Base-by-base conservation (phyloP, 768 basidiomycete species). In the Polyporus arcularius region DNA sequence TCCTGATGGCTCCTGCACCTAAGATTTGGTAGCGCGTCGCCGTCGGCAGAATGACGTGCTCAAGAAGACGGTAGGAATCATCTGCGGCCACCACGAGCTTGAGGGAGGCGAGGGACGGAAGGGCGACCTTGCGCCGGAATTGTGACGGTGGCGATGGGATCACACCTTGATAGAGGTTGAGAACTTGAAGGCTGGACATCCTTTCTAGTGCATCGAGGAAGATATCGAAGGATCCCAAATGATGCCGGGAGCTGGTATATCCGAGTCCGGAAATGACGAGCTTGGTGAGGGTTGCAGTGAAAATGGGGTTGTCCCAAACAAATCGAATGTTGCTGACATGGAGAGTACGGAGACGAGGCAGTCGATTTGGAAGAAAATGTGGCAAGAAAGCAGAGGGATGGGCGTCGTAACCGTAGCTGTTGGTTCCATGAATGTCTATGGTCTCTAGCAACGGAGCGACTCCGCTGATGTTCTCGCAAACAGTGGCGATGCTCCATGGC, bases 21-120 rank as follows among this genome's bases (percentile, higher is more conserved):
- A 28, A 16, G 4, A 61, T 2, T 11, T n/a, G 35, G 16, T 21
- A 14, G 18, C 21, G 47, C 14, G 32, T 28, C 0, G 12, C 45
- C 15, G 30, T 12, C 4, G 48, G 26, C 8, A 55, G 8, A 5
- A 21, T 43, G 42, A 61, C 47, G 31, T 61, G 60, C 12, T 38
- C 28, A 9, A 55, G n/a, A 18, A 61, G 54, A 35, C 55, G 42
- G 18, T 40, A 49, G 38, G 54, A 61, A n/a, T 61, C 60, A 5
- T 51, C 41, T 3, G 40, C 38, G 9, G n/a, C 42, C 1, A 21
- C 54, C 10, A n/a, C 16, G n/a, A 61, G 31, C 14, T 31, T 18
- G 21, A 61, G 53, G 11, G 31, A 35, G 7, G 15, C 41, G 3
- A 61, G 45, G 12, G 26, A 18, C 18, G 60, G 42, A 18, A 61